Evolutionary conservation across 768 basidiomycete species (phyloP), one percentile per base, ranked within the genome.

Genomic region (Suillus subluteus): DNA sequence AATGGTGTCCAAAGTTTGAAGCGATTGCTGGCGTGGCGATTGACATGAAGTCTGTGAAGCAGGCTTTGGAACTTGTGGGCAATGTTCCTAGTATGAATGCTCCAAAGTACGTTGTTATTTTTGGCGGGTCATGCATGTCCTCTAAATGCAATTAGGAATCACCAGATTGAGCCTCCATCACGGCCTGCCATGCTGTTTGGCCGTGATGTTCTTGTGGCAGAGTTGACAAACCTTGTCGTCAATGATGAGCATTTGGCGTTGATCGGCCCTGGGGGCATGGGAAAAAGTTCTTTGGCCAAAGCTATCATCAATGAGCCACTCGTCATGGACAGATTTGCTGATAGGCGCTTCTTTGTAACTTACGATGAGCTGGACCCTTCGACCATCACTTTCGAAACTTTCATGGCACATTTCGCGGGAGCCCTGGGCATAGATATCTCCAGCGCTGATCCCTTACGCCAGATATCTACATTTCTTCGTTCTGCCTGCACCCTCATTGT

Each of bases 401-500:
- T 63, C 6, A 50, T 65, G 40, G 35, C 32, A 0, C 38, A 11
- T 30, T 15, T 65, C 6, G 56, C 30, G 8, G 15, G 43, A 65
- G 56, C 37, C 3, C 44, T 65, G 3, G 38, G 21, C 2, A 44
- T 63, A 7, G 41, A 44, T 12, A 16, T 21, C 6, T 7, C 21
- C 13, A 38, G 23, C 4, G 21, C 38, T 38, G 46, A 46, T 35
- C 32, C 46, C 3, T 5, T 48, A 26, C 12, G 30, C 46, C 43
- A 46, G 6, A 63, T 63, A 21, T 44, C 23, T 41, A 37, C 15
- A 7, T 59, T 58, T 46, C 58, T 65, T 11, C 12, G 55, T 32
- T 26, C 55, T 41, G 43, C 40, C 43, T 8, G 48, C 7, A 21
- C 46, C 11, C 55, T 65, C 13, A 13, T 65, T 40, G 64, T 65